Conservation (phyloP, 2,329 filamentous ascomycete genomes). For the Fusarium protoensiforme region DNA sequence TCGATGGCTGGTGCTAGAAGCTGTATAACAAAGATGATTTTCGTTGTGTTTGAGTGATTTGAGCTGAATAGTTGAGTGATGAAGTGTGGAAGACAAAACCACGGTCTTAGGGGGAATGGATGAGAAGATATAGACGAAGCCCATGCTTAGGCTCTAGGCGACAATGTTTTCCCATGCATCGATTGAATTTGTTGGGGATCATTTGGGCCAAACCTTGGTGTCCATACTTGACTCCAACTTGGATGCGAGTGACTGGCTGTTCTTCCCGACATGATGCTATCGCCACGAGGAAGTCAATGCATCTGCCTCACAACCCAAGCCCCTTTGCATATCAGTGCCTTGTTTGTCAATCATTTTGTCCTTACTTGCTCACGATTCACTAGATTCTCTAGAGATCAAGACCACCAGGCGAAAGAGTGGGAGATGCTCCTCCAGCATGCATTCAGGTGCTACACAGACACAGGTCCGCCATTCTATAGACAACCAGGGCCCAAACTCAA, state of each 20-base stretch:
- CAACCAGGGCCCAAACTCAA: not conserved
- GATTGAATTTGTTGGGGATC: not conserved
- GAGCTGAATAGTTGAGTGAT: not conserved
- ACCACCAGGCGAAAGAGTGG: too few species aligned
- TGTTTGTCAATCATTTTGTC: not conserved
- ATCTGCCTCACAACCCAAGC: not conserved
- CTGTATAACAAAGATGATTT: not conserved
- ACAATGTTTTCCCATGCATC: not conserved
- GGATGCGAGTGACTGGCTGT: not conserved
- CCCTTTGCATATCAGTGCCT: not conserved
- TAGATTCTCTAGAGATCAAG: not conserved
- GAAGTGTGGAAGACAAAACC: not conserved
- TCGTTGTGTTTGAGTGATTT: not conserved
- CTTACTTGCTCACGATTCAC: not conserved
- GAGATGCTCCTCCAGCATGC: not conserved
- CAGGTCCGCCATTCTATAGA: not conserved
- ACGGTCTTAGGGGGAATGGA: not conserved
- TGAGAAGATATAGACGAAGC: not conserved
- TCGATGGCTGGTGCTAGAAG: not conserved
- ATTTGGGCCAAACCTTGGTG: not conserved
- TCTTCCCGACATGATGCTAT: not conserved
- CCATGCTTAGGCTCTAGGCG: not conserved
- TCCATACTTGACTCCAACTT: not conserved
- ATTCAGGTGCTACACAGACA: not conserved
- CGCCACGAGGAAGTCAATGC: not conserved